Evolutionary conservation across 495 filamentous ascomycete species (phyloP), one percentile per base, ranked within the genome.

Genomic region (Barbatosphaeria neglecta): DNA sequence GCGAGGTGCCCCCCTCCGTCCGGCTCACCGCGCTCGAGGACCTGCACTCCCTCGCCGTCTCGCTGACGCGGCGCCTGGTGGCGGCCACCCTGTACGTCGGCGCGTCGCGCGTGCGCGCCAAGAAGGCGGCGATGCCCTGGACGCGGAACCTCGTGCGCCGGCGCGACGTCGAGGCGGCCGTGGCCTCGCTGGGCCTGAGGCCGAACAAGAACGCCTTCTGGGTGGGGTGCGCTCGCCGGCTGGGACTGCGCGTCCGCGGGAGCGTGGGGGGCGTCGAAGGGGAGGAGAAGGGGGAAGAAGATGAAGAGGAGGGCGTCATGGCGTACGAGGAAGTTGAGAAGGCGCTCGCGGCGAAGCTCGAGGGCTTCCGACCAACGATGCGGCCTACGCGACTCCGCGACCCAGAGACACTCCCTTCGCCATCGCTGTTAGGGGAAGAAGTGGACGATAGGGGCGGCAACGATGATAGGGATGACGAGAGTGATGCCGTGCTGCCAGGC

Each of bases 1-100:
- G 49, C 2, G 49, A 41, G 3, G 75, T 84, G 22, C 59, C 50
- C 3, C 87, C 88, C 0, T 75, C 83, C 0, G 77, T 95, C 15
- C 74, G 68, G 53, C 72, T 62, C 50, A 86, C 75, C 5, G 81
- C 83, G 1, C 72, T 90, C 10, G 70, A 76, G 19, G 87, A 94
- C 47, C 82, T 93, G 44, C 73, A 89, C 53, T 68, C 74, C n/a
- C 59, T 93, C 6, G 67, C 73, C 17, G 58, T 86, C 9, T 81
- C 68, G 46, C 48, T 90, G 16, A 89, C 83, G 0, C 74, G 74
- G 22, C 69, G 81, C n/a, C 58, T 95, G 17, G 65, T 94, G 0
- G 74, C 81, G 6, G 74, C 83, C 1, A 58, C 74, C 2, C 54
- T 90, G 0, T 86, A 80, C 52, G 73, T 82, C n/a, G 77, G 83